These are phyloP conservation scores for Pleoardoris graminearum DNA, from an alignment of 2,329 filamentous ascomycete species.

Conservation along the genomic window DNA sequence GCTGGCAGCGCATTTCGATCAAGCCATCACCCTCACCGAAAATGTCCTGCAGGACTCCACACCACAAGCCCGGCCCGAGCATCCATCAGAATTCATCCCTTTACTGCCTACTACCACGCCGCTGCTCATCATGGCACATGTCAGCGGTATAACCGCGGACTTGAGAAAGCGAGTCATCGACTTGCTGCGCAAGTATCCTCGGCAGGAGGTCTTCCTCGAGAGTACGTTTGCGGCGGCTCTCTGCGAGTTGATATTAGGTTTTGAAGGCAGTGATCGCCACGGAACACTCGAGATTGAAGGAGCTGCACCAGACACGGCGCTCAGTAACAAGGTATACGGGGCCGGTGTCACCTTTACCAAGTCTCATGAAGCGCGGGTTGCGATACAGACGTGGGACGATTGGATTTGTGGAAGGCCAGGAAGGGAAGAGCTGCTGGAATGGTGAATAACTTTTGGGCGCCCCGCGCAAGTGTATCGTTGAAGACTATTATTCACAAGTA, in stretches of 20 bases:
- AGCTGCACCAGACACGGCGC: conserved; percentile 1
- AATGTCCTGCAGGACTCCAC: not conserved
- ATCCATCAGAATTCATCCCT: not conserved
- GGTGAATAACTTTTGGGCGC: too few species aligned
- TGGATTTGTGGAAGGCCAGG: not conserved
- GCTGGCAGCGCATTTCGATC: not conserved
- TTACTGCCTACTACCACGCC: conserved; percentile 1
- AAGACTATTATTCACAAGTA: too few species aligned
- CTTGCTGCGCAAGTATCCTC: conserved; percentile 1
- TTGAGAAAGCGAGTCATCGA: not conserved
- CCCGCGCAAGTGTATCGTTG: too few species aligned
- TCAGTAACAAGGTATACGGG: conserved; percentile 2
- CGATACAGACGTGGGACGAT: conserved; percentile 7
- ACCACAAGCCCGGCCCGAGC: not conserved
- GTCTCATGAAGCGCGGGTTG: not conserved
- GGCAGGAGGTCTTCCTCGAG: not conserved
- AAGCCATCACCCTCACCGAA: conserved; percentile 2
- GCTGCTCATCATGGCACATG: conserved; percentile 3
- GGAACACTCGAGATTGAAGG: conserved; percentile 1
- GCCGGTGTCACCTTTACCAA: not conserved
- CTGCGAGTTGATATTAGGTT: not conserved
- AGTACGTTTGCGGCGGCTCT: conserved; percentile 3
- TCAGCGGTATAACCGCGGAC: not conserved
- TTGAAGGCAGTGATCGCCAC: conserved; percentile 1
- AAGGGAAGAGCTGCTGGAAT: not conserved